These are phyloP conservation scores for Ziziphus jujuba DNA, from an alignment of 306 rosid genomes.

Conservation along the genomic window DNA sequence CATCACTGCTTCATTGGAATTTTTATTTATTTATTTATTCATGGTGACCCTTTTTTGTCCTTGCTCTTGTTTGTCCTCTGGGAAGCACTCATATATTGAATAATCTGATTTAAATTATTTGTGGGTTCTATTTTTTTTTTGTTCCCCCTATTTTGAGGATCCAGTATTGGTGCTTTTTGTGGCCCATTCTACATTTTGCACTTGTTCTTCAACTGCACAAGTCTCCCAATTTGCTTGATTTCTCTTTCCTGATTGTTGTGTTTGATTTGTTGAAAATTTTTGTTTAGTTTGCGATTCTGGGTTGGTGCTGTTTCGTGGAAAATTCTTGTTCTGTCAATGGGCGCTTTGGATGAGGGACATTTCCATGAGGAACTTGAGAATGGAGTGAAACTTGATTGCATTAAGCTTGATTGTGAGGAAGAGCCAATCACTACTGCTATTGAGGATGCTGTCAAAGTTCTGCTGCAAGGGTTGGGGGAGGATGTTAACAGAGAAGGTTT, in stretches of 20 bases:
- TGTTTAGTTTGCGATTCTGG: constrained; percentile 23
- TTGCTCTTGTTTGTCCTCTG: not conserved
- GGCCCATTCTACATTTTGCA: not conserved
- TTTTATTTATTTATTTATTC: constrained; percentile 1
- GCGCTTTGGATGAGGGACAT: constrained; percentile 77
- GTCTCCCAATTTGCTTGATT: not conserved
- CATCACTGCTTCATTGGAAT: not conserved
- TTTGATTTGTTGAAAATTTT: not conserved
- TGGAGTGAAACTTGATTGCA: constrained; percentile 41
- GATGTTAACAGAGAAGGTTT: constrained; percentile 86
- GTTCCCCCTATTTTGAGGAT: constrained; percentile 1
- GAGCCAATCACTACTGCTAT: constrained; percentile 53
- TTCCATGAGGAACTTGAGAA: constrained; percentile 59
- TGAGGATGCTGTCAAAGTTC: constrained; percentile 72
- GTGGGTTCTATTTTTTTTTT: not conserved
- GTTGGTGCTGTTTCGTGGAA: constrained; percentile 9
- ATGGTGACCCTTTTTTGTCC: not conserved
- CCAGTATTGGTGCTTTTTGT: not conserved
- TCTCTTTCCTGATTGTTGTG: not conserved
- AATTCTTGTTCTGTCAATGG: constrained; percentile 52
- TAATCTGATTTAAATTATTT: not conserved
- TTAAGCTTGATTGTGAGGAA: constrained; percentile 42
- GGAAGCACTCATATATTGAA: not conserved
- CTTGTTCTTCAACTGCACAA: constrained; percentile 13
- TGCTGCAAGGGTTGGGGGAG: constrained; percentile 80